Evolutionary conservation across 108 stramenopile species (phyloP).

Genomic region (Pseudonitzschia multiseries): DNA sequence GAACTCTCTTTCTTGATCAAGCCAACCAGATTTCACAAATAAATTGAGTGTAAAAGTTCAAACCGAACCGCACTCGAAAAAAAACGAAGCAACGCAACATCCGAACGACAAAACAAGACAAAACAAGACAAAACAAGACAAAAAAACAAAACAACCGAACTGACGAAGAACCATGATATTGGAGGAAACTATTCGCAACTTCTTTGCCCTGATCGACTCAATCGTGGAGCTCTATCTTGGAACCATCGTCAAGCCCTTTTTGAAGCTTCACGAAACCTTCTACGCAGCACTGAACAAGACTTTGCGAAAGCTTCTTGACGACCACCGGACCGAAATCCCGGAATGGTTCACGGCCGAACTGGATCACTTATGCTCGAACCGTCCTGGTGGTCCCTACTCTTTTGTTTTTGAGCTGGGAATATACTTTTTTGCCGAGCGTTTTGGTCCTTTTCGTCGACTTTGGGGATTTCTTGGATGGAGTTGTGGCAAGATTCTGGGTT

Average conservation of each 20-base stretch:
- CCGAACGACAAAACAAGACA: neutral
- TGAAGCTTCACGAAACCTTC: conserved; percentile 44
- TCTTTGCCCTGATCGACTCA: conserved; percentile 31
- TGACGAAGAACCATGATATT: neutral
- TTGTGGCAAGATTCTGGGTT: conserved; percentile 54
- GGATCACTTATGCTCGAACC: conserved; percentile 49
- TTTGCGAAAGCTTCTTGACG: conserved; percentile 34
- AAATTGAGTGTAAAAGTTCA: neutral
- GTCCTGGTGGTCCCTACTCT: conserved; percentile 41
- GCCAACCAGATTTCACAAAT: neutral
- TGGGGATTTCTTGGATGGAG: conserved; percentile 59
- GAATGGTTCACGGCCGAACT: conserved; percentile 55
- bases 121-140: neutral
- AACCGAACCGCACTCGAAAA: neutral
- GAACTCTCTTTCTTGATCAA: neutral
- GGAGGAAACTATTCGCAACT: conserved; percentile 15
- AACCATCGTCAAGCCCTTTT: conserved; percentile 40
- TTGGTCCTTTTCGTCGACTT: conserved; percentile 59
- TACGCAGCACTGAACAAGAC: conserved; percentile 33
- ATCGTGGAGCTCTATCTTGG: conserved; percentile 47
- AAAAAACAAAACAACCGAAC: neutral
- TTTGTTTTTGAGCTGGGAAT: conserved; percentile 37
- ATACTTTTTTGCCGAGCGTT: conserved; percentile 31
- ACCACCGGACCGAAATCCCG: conserved; percentile 33
- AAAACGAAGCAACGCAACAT: neutral